phyloP scores from a whole-genome alignment of 805 yeast species.

The Saccharomycopsis schoenii region DNA sequence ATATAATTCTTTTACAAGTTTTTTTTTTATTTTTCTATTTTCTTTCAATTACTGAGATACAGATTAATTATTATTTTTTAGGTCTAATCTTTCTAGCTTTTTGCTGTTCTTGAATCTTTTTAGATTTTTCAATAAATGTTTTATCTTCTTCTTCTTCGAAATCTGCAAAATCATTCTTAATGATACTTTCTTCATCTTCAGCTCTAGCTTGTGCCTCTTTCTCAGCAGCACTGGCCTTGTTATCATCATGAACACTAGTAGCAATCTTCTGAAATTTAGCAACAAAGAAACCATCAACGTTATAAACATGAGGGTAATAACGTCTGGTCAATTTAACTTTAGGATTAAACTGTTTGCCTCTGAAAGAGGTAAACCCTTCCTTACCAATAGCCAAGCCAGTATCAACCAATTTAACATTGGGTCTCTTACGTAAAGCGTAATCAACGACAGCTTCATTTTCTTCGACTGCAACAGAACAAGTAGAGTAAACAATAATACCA shows the following conservation, averaged over 20 bases:
- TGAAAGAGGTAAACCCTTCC: conserved; percentile 85
- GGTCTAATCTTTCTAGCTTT: conserved; percentile 65
- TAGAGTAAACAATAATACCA: conserved; percentile 90
- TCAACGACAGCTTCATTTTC: conserved; percentile 99
- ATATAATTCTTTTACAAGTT: background rate
- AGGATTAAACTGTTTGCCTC: conserved; percentile 86
- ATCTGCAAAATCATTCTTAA: conserved; percentile 75
- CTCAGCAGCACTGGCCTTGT: conserved; percentile 82
- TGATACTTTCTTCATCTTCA: conserved; percentile 63
- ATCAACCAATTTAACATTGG: conserved; percentile 90
- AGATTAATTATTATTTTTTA: conserved; percentile 5
- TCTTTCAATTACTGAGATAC: background rate
- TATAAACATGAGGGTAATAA: conserved; percentile 96
- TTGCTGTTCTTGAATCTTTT: conserved; percentile 53
- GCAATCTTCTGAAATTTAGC: conserved; percentile 93
- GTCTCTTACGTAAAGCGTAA: conserved; percentile 91
- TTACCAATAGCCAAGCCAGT: conserved; percentile 90
- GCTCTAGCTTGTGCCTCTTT: conserved; percentile 75
- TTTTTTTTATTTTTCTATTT: background rate
- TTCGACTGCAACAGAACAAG: conserved; percentile 97
- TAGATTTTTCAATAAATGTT: conserved; percentile 57
- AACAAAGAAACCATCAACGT: conserved; percentile 96
- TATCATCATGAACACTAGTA: conserved; percentile 72
- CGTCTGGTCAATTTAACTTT: conserved; percentile 76
- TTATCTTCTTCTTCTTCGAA: conserved; percentile 73